Evolutionary conservation across 2,329 filamentous ascomycete species (phyloP), one percentile per base, ranked within the genome.

Genomic region (Aspergillus fructus): DNA sequence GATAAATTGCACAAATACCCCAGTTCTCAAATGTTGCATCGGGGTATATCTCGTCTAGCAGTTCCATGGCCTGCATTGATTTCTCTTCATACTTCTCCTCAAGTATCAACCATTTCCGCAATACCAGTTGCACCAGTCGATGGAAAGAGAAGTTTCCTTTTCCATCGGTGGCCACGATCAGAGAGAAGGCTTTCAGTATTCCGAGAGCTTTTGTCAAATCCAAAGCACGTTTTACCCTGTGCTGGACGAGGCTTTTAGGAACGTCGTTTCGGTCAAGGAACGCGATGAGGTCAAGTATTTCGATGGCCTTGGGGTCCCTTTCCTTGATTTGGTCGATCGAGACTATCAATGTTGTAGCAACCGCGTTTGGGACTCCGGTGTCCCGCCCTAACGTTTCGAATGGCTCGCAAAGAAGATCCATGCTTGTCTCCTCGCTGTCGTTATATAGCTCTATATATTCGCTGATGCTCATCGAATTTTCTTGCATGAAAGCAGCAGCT

Each of bases 381-480:
- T 62, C 59, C 15, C 54, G 49, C 9, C 57, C 57, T 23, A 62
- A 33, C 1, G 59, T 51, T 39, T 62, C 56, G 21, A 62, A 60
- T 3, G 58, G 46, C 33, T 62, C 61, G 37, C 53, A 55, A 23
- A 61, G 50, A 17, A 62, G 37, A 23, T 59, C 47, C 59, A 59
- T 61, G 8, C 23, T 49, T 2, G 54, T 62, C 12, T 62, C 53
- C 4, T 59, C 56, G 5, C 51, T 61, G n/a, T 61, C 56, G 13
- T 58, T 58, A 19, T 61, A 57, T n/a, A 61, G 19, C 4, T 59
- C 56, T 1, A 62, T 61, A 34, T 61, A 62, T 23, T 62, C 61
- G 8, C 27, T 50, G 2, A 62, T 42, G 13, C 19, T 49, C 3
- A 61, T 52, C 5, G 50, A 30, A 7, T 59, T 62, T 15, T 62